phyloP scores from a whole-genome alignment of 2,329 filamentous ascomycete species.

The Pseudogymnoascus sp. region DNA sequence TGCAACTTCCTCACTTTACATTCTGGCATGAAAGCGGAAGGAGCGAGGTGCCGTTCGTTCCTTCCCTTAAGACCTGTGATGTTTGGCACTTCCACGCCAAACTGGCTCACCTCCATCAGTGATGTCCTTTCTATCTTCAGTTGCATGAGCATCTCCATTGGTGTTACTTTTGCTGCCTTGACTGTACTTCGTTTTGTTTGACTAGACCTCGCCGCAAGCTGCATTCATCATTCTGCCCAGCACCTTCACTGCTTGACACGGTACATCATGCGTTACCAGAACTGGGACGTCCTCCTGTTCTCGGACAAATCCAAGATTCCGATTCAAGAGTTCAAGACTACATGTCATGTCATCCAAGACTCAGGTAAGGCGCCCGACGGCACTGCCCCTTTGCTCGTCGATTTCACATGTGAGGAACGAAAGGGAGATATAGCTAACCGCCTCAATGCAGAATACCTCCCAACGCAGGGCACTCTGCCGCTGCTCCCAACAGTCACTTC shows the following conservation, averaged over 20 bases:
- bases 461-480: constrained; percentile 34
- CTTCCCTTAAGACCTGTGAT: neutral
- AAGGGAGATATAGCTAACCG: constrained; percentile 11
- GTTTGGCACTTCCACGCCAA: too few relatives aligned
- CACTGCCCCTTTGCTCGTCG: neutral
- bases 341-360: constrained; percentile 59
- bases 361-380: constrained; percentile 27
- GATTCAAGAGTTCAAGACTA: constrained; percentile 73
- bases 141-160: constrained; percentile 1
- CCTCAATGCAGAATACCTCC: constrained; percentile 12
- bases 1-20: neutral
- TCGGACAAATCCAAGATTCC: constrained; percentile 57
- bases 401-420: constrained; percentile 11
- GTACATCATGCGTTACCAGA: constrained; percentile 66
- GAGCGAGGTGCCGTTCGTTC: neutral
- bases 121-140: neutral
- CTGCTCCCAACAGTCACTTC: constrained; percentile 60
- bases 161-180: neutral
- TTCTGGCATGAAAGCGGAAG: neutral
- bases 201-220: neutral
- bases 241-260: neutral
- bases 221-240: neutral
- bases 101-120: neutral
- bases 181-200: neutral
- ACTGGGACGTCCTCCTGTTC: constrained; percentile 82